phyloP scores from a whole-genome alignment of 176 grass and related monocot genomes.

The Rhynchospora breviuscula region DNA sequence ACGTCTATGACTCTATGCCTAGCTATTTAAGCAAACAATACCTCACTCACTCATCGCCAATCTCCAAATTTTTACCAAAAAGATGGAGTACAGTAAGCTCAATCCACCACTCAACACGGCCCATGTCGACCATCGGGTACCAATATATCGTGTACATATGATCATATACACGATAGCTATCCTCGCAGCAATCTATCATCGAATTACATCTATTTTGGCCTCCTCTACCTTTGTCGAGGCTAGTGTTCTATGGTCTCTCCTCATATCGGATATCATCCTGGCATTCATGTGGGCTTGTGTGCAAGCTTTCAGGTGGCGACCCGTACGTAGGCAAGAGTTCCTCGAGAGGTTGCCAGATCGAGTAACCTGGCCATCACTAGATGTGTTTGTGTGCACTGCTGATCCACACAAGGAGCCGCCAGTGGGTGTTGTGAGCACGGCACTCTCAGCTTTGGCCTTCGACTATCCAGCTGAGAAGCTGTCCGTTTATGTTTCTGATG shows the following conservation, averaged over 20 bases:
- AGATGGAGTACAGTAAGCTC: background rate
- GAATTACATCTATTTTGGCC: background rate
- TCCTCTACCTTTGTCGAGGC: background rate
- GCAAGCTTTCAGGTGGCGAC: slow-evolving; percentile 39
- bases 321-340: slow-evolving; percentile 28
- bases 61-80: background rate
- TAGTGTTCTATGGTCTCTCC: background rate
- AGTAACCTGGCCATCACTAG: slow-evolving; percentile 14
- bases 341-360: slow-evolving; percentile 8
- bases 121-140: background rate
- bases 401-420: slow-evolving; percentile 42
- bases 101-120: slow-evolving; percentile 22
- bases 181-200: slow-evolving; percentile 14
- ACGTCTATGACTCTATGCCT: no score
- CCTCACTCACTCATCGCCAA: background rate
- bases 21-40: slow-evolving; percentile 13
- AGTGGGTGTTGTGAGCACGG: slow-evolving; percentile 29
- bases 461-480: slow-evolving; percentile 34
- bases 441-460: slow-evolving; percentile 35
- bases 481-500: slow-evolving; percentile 44
- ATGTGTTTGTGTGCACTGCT: slow-evolving; percentile 47
- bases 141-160: slow-evolving; percentile 22
- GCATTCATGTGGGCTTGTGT: slow-evolving; percentile 18
- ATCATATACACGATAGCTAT: slow-evolving; percentile 16
- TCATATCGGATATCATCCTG: slow-evolving; percentile 30